Conservation (phyloP, 805 yeast species). For the Saturnispora zaruensis region DNA sequence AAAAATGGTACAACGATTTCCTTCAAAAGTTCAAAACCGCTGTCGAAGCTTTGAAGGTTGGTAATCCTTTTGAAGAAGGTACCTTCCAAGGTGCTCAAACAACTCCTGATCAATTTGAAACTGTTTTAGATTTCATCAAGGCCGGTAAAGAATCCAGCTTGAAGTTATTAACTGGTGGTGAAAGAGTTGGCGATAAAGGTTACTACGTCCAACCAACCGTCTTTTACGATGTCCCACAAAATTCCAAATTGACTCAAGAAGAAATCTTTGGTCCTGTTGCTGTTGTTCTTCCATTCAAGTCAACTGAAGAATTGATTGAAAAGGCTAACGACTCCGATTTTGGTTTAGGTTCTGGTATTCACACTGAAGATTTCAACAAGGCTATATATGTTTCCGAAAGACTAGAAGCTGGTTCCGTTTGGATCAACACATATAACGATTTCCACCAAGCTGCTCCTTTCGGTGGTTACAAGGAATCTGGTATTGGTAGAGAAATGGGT, state of each 20-base stretch:
- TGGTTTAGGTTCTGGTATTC: constrained; percentile 86
- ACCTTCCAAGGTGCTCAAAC: constrained; percentile 73
- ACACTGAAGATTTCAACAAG: constrained; percentile 59
- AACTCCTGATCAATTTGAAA: constrained; percentile 56
- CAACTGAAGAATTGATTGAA: constrained; percentile 65
- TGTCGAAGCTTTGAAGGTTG: constrained; percentile 50
- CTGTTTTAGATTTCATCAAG: constrained; percentile 55
- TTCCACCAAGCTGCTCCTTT: constrained; percentile 61
- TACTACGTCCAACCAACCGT: constrained; percentile 75
- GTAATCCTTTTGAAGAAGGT: constrained; percentile 67
- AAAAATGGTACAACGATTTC: constrained; percentile 59
- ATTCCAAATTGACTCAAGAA: constrained; percentile 67
- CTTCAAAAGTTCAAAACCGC: constrained; percentile 46
- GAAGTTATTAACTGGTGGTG: constrained; percentile 74
- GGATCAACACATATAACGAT: constrained; percentile 70
- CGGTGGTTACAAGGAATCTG: constrained; percentile 63
- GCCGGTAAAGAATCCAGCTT: constrained; percentile 64
- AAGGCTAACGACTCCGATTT: constrained; percentile 70
- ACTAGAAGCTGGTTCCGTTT: constrained; percentile 71
- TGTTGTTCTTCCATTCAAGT: constrained; percentile 61
- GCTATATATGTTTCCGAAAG: constrained; percentile 60
- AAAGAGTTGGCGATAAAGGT: constrained; percentile 61
- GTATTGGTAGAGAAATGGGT: constrained; percentile 72
- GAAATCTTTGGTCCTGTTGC: constrained; percentile 92
- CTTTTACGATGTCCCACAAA: constrained; percentile 69